These are phyloP conservation scores for Phytophthora macrochlamydospora DNA, from an alignment of 352 stramenopile species.

Conservation along the genomic window DNA sequence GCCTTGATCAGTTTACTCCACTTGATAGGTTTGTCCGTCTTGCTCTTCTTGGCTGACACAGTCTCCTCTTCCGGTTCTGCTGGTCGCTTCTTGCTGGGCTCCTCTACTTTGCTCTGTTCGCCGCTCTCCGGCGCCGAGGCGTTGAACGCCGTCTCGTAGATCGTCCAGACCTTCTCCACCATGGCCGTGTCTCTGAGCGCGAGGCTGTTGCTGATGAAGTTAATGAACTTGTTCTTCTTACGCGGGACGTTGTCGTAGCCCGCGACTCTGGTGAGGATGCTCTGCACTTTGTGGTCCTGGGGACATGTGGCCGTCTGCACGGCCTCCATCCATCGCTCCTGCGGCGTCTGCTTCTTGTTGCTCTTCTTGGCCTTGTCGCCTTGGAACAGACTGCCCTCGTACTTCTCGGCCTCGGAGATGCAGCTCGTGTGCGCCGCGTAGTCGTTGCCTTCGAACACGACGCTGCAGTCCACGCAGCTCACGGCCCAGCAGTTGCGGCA, in stretches of 20 bases:
- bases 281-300: constrained; percentile 60
- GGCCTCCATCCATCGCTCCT: constrained; percentile 88
- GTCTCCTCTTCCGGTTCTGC: constrained; percentile 37
- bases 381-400: constrained; percentile 90
- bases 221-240: constrained; percentile 94
- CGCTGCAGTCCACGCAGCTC: constrained; percentile 94
- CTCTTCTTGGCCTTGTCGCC: constrained; percentile 64
- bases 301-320: constrained; percentile 59
- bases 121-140: constrained; percentile 27
- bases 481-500: constrained; percentile 90
- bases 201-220: constrained; percentile 91
- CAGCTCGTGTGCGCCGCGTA: constrained; percentile 92
- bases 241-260: constrained; percentile 91
- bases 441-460: constrained; percentile 90
- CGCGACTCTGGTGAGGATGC: constrained; percentile 76
- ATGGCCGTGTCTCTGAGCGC: constrained; percentile 47
- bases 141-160: constrained; percentile 76
- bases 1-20: constrained; percentile 75
- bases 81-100: constrained; percentile 52
- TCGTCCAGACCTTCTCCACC: constrained; percentile 71
- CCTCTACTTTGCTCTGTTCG: not conserved
- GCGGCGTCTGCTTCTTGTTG: constrained; percentile 81
- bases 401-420: constrained; percentile 95
- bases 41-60: constrained; percentile 45
- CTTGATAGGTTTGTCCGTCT: constrained; percentile 60